phyloP scores from a whole-genome alignment of 139 green algal species.

The Picochlorum sp. region DNA sequence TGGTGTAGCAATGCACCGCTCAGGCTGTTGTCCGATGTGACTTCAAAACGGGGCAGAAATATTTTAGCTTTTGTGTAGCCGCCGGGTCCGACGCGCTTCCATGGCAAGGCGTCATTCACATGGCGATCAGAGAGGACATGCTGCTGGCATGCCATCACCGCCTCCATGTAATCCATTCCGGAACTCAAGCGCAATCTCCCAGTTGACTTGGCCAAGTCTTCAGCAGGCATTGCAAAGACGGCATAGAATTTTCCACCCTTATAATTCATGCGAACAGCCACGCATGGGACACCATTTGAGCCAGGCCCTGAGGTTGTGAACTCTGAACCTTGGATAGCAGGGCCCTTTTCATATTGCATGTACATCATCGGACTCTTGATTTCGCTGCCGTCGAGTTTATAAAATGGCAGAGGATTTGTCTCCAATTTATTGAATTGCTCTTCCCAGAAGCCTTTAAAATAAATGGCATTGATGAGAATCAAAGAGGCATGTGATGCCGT shows the following conservation, averaged over 20 bases:
- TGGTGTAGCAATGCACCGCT: background rate
- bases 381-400: background rate
- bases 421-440: constrained; percentile 21
- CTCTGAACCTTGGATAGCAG: constrained; percentile 1
- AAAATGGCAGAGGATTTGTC: constrained; percentile 16
- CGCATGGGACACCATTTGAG: background rate
- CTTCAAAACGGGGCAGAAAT: constrained; percentile 24
- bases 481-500: constrained; percentile 4
- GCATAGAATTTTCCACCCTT: constrained; percentile 15
- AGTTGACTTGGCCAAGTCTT: background rate
- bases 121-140: background rate
- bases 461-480: constrained; percentile 28
- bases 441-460: constrained; percentile 31
- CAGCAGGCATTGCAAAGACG: constrained; percentile 16
- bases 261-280: constrained; percentile 19
- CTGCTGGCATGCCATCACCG: constrained; percentile 8
- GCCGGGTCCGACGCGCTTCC: background rate
- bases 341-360: constrained; percentile 6
- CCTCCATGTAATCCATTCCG: background rate
- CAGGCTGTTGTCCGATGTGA: constrained; percentile 3
- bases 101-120: background rate
- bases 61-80: constrained; percentile 11
- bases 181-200: background rate
- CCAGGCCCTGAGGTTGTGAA: background rate
- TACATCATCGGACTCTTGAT: constrained; percentile 16